Percentiles rank a stretch among this genome's conserved stretches.
These are phyloP conservation scores for Megacollybia platyphylla DNA, from an alignment of 1,284 basidiomycete genomes.

Conservation along the genomic window DNA sequence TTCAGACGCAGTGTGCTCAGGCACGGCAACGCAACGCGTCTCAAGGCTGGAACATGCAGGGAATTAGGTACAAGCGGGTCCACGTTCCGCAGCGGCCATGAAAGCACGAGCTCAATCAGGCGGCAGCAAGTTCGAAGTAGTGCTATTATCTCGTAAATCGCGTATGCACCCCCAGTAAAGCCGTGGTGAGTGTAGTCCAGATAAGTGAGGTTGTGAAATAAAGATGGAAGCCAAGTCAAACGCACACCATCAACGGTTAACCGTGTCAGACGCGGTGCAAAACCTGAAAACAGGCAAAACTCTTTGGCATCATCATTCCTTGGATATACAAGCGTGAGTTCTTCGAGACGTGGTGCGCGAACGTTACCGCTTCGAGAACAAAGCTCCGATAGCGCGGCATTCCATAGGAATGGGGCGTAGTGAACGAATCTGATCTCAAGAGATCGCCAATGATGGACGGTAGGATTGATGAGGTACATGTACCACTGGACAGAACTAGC, in stretches of 20 bases:
- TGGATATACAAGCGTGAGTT: conserved; percentile 44
- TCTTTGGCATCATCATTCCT: conserved; percentile 55
- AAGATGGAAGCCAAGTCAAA: conserved; percentile 42
- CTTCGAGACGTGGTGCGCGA: conserved; percentile 32
- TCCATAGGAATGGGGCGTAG: conserved; percentile 52
- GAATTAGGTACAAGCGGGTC: conserved; percentile 8
- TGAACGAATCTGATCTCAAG: conserved; percentile 41
- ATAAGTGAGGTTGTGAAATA: conserved; percentile 45
- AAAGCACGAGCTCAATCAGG: conserved; percentile 30
- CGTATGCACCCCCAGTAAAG: conserved; percentile 31
- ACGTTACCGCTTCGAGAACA: conserved; percentile 23
- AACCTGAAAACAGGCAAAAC: conserved; percentile 50
- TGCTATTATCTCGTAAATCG: conserved; percentile 31
- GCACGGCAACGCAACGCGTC: conserved; percentile 20
- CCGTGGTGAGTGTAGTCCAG: conserved; percentile 53
- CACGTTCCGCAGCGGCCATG: conserved; percentile 17
- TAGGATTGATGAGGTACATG: conserved; percentile 32
- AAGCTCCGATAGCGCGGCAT: conserved; percentile 39
- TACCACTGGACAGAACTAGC: conserved; percentile 40
- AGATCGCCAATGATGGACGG: conserved; percentile 42
- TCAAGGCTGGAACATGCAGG: conserved; percentile 10
- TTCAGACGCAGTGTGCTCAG: conserved; percentile 28
- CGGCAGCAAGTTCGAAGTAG: conserved; percentile 32
- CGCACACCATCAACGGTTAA: conserved; percentile 50
- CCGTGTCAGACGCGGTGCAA: conserved; percentile 39